These are phyloP conservation scores for Tolypocladium paradoxum DNA, from an alignment of 2,329 filamentous ascomycete species.

Conservation along the genomic window DNA sequence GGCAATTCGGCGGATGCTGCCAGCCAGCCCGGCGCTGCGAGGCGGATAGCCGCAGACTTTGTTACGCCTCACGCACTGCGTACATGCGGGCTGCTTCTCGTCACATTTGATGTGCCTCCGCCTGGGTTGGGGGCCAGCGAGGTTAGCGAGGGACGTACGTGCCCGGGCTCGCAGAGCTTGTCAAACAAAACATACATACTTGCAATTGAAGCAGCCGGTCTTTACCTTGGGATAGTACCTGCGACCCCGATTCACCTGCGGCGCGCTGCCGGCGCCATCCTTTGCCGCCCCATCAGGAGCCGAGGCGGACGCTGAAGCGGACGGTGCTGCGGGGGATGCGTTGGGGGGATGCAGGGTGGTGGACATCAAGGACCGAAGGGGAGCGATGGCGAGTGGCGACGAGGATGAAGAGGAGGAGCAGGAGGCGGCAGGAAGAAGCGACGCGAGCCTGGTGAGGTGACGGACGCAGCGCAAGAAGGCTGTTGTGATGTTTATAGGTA, in stretches of 20 bases:
- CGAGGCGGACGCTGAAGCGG: neutral
- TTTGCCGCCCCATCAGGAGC: neutral
- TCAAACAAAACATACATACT: constrained; percentile 45
- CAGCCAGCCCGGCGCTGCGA: constrained; percentile 32
- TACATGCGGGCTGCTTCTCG: constrained; percentile 49
- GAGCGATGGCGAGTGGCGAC: neutral
- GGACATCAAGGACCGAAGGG: too few species aligned
- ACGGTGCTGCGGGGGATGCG: neutral
- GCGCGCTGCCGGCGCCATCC: neutral
- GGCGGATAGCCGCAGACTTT: constrained; percentile 54
- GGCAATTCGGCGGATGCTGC: constrained; percentile 36
- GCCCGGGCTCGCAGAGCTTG: neutral
- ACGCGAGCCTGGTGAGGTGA: neutral
- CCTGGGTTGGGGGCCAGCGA: constrained; percentile 20
- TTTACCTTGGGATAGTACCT: constrained; percentile 53
- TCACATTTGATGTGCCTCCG: constrained; percentile 56
- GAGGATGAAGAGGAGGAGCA: neutral
- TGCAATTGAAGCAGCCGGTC: constrained; percentile 58
- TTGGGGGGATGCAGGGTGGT: neutral
- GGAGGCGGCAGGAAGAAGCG: neutral
- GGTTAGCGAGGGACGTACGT: neutral
- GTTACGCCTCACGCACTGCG: constrained; percentile 48
- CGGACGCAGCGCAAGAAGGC: neutral
- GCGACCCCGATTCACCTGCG: constrained; percentile 30
- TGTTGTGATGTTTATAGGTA: neutral